Evolutionary conservation across 345 rosid species (phyloP), one percentile per base, ranked within the genome.

Genomic region (Kernera saxatilis): DNA sequence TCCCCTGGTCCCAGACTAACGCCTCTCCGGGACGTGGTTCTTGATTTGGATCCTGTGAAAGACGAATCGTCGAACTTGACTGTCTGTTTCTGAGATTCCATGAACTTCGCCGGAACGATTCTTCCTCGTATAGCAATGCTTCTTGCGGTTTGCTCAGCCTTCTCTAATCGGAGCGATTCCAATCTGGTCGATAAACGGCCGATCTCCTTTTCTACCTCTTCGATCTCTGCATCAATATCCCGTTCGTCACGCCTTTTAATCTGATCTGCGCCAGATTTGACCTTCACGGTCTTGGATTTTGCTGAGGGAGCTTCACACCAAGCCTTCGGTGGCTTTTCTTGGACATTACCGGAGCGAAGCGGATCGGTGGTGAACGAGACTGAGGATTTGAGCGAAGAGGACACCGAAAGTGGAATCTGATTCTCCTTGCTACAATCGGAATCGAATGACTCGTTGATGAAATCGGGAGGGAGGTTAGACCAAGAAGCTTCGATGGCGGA

Each of bases 1-100:
- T 94, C 98, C 15, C 79, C 78, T 4, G 99, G 99, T 41, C 99
- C 95, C 52, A 94, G 50, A 70, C 99, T 94, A 19, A 89, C 77
- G 3, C 98, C 99, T 78, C 98, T 82, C 2, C 96, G 82, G 4
- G 54, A 80, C 7, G 58, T 80, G 46, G 78, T 7, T 69, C 70
- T 86, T 6, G 82, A 23, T 77, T 84, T 82, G 19, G 83, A 41
- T 32, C 77, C 81, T 6, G 85, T 62, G 43, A 80, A 29, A 32
- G 69, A 59, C 2, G 84, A 72, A 8, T 86, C 90, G 2, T 84
- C 89, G n/a, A 72, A 59, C 26, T 72, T 82, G 48, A 70, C 71
- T 26, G 70, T 66, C 69, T 67, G 87, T 70, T 81, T 90, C 78
- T 70, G 86, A 9, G 78, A 19, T 82, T 83, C 96, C 97, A 84